Conservation (phyloP, 1,284 basidiomycete species). For the Mycena citricolor region DNA sequence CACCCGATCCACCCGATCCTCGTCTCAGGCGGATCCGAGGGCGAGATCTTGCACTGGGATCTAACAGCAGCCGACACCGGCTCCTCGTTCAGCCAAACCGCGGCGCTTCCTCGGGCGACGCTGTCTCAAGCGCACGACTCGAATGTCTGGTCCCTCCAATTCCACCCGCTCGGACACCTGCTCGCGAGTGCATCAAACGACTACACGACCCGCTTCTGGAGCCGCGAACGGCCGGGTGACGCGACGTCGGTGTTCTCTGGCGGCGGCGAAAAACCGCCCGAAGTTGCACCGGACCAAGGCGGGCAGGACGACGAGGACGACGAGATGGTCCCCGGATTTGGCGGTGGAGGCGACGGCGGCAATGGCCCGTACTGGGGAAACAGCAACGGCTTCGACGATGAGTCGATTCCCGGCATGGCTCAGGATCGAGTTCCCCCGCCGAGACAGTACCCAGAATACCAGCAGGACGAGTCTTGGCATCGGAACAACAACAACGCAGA, state of each 20-base stretch:
- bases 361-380: constrained; percentile 24
- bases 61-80: constrained; percentile 62
- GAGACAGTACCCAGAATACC: constrained; percentile 36
- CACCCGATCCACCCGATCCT: constrained; percentile 93
- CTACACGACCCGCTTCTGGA: constrained; percentile 98
- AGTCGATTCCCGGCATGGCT: constrained; percentile 58
- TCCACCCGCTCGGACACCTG: constrained; percentile 94
- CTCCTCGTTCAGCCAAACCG: constrained; percentile 35
- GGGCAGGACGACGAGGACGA: constrained; percentile 77
- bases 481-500: constrained; percentile 28
- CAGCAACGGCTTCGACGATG: constrained; percentile 35
- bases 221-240: constrained; percentile 81
- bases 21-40: constrained; percentile 92
- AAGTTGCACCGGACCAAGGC: constrained; percentile 47
- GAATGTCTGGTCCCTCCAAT: constrained; percentile 94
- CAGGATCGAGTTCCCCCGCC: constrained; percentile 32
- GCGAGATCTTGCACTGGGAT: constrained; percentile 92
- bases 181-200: constrained; percentile 93
- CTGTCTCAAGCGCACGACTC: constrained; percentile 95
- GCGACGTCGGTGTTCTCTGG: constrained; percentile 66
- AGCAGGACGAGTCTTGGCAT: constrained; percentile 22
- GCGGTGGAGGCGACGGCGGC: constrained; percentile 31
- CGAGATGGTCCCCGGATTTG: constrained; percentile 66
- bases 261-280: constrained; percentile 77
- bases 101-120: constrained; percentile 68